Evolutionary conservation across 257 asterid genomes (phyloP).

Genomic region (Nicotiana sylvestris): DNA sequence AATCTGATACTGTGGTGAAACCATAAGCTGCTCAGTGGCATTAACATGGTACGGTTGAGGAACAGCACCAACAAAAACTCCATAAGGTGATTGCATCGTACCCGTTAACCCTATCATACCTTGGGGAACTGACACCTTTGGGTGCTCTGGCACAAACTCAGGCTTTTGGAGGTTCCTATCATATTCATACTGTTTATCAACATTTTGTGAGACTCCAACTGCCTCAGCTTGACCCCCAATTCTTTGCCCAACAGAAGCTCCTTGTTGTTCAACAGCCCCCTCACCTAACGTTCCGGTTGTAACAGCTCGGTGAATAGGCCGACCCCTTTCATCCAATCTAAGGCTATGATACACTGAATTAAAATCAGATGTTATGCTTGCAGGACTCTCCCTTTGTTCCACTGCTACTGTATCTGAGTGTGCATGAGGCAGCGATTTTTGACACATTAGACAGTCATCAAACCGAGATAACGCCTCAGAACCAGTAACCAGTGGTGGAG

Average conservation of each 20-base stretch:
- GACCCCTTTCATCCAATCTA: slow-evolving; percentile 57
- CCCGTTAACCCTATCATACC: slow-evolving; percentile 38
- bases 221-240: slow-evolving; percentile 29
- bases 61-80: slow-evolving; percentile 35
- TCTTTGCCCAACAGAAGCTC: slow-evolving; percentile 29
- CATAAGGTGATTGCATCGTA: slow-evolving; percentile 49
- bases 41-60: slow-evolving; percentile 46
- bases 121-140: slow-evolving; percentile 41
- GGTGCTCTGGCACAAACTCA: slow-evolving; percentile 42
- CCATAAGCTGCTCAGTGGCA: slow-evolving; percentile 35
- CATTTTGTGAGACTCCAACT: slow-evolving; percentile 33
- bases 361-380: slow-evolving; percentile 38
- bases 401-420: slow-evolving; percentile 85
- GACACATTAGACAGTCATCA: slow-evolving; percentile 85
- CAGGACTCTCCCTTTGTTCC: slow-evolving; percentile 48
- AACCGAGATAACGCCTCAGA: slow-evolving; percentile 34
- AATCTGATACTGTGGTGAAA: slow-evolving; percentile 56
- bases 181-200: slow-evolving; percentile 34
- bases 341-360: slow-evolving; percentile 52
- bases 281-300: slow-evolving; percentile 36
- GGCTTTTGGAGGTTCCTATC: slow-evolving; percentile 36
- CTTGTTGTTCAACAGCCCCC: slow-evolving; percentile 34
- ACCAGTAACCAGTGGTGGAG: slow-evolving; percentile 31
- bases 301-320: slow-evolving; percentile 39
- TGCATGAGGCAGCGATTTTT: slow-evolving; percentile 91